phyloP scores from a whole-genome alignment of 2,329 filamentous ascomycete species.

The Colletotrichum liriopes region DNA sequence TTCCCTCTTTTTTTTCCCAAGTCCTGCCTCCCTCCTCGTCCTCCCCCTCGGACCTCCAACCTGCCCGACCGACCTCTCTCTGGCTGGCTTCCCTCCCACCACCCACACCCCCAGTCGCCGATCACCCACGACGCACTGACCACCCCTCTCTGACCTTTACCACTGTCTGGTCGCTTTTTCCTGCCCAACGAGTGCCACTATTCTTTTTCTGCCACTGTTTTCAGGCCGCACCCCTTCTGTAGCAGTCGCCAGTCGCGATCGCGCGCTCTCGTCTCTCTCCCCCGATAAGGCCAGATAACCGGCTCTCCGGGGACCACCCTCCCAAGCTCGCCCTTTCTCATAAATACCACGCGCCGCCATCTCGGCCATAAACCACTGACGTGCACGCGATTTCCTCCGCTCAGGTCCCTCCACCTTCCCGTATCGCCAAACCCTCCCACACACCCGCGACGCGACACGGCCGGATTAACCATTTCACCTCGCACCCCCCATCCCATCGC shows the following conservation, averaged over 20 bases:
- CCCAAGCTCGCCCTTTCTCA: conserved; percentile 55
- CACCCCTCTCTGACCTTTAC: conserved; percentile 41
- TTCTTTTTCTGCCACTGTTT: conserved; percentile 51
- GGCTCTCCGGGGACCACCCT: conserved; percentile 52
- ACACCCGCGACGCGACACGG: conserved; percentile 25
- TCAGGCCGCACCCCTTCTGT: conserved; percentile 40
- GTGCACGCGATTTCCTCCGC: conserved; percentile 63
- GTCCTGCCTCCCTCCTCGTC: background rate
- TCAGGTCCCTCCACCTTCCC: conserved; percentile 51
- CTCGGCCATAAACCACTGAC: conserved; percentile 60
- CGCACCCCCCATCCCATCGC: conserved; percentile 3
- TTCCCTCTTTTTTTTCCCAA: conserved; percentile 41
- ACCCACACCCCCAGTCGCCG: conserved; percentile 34
- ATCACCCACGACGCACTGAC: conserved; percentile 40
- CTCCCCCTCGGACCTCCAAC: conserved; percentile 22
- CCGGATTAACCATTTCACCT: conserved; percentile 34
- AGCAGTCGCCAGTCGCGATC: conserved; percentile 36
- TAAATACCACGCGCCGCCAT: conserved; percentile 64
- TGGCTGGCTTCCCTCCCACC: conserved; percentile 15
- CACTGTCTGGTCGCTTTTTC: conserved; percentile 22
- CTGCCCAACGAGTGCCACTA: conserved; percentile 49
- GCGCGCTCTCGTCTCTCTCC: conserved; percentile 46
- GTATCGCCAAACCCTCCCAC: conserved; percentile 33
- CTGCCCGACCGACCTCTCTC: conserved; percentile 22
- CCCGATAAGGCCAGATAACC: conserved; percentile 58